Conservation (phyloP, 805 yeast species). For the Nakazawaea populi region DNA sequence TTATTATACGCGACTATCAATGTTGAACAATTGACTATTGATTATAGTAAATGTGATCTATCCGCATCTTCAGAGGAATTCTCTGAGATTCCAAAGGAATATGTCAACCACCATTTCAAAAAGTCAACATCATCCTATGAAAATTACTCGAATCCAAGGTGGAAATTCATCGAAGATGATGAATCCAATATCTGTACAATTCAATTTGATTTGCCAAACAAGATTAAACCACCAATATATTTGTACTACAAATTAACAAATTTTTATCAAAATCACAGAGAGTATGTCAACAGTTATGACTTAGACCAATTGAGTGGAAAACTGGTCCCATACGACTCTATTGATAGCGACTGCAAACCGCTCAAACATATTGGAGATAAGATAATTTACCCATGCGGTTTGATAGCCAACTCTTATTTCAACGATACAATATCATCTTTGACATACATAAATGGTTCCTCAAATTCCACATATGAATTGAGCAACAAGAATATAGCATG, state of each 20-base stretch:
- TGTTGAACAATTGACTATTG: conserved; percentile 69
- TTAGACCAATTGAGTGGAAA: conserved; percentile 75
- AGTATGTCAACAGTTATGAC: conserved; percentile 83
- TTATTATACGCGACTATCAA: conserved; percentile 70
- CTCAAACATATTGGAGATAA: conserved; percentile 34
- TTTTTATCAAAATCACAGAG: conserved; percentile 91
- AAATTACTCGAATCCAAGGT: conserved; percentile 41
- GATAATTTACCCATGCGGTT: conserved; percentile 83
- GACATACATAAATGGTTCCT: conserved; percentile 31
- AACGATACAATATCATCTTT: conserved; percentile 76
- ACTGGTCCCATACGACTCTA: conserved; percentile 46
- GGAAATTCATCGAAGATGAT: conserved; percentile 44
- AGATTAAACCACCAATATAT: conserved; percentile 65
- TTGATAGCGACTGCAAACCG: conserved; percentile 51
- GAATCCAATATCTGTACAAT: conserved; percentile 49
- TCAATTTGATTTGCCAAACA: conserved; percentile 66
- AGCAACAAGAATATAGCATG: conserved; percentile 70
- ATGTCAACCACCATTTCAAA: conserved; percentile 58
- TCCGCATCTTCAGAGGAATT: conserved; percentile 37
- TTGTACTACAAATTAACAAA: conserved; percentile 83
- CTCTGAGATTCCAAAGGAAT: conserved; percentile 50
- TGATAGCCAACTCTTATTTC: conserved; percentile 88
- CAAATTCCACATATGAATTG: conserved; percentile 34
- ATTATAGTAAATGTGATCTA: conserved; percentile 66
- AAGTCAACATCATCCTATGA: conserved; percentile 25